Conservation (phyloP, 768 basidiomycete species). For the Psilocybe azurescens region DNA sequence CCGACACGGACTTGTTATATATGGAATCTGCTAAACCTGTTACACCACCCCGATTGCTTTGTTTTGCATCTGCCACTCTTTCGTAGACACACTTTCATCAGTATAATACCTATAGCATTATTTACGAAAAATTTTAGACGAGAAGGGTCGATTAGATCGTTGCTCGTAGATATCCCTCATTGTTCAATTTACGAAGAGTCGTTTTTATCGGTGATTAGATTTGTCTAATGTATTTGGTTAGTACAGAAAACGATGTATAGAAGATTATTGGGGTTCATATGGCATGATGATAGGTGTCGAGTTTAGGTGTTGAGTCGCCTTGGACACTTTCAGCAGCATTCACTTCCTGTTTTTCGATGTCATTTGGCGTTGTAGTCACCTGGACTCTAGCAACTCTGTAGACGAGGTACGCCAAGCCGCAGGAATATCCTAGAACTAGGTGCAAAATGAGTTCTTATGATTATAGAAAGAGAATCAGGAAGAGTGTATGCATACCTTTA, state of each 20-base stretch:
- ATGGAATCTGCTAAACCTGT: slow-evolving; percentile 33
- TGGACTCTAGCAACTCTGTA: slow-evolving; percentile 15
- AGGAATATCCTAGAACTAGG: slow-evolving; percentile 21
- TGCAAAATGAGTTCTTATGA: not conserved
- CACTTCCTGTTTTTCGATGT: slow-evolving; percentile 19
- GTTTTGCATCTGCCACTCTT: slow-evolving; percentile 29
- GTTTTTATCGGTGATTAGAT: not conserved
- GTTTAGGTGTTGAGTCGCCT: not conserved
- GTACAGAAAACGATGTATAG: too few relatives aligned
- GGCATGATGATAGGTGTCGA: slow-evolving; percentile 1
- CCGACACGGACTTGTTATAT: slow-evolving; percentile 31
- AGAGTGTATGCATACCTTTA: slow-evolving; percentile 20
- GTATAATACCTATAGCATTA: slow-evolving; percentile 11
- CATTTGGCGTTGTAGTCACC: not conserved
- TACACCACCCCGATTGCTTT: slow-evolving; percentile 30
- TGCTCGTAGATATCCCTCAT: not conserved
- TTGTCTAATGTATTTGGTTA: not conserved
- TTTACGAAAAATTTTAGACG: not conserved
- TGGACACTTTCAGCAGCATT: slow-evolving; percentile 5
- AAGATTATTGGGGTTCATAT: not conserved
- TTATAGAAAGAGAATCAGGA: not conserved
- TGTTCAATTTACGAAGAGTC: not conserved
- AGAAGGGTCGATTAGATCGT: not conserved
- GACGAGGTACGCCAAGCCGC: slow-evolving; percentile 22
- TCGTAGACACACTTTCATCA: slow-evolving; percentile 19